Evolutionary conservation across 73 alveolate species (phyloP), one percentile per base, ranked within the genome.

Genomic region (Stentor roeselii): DNA sequence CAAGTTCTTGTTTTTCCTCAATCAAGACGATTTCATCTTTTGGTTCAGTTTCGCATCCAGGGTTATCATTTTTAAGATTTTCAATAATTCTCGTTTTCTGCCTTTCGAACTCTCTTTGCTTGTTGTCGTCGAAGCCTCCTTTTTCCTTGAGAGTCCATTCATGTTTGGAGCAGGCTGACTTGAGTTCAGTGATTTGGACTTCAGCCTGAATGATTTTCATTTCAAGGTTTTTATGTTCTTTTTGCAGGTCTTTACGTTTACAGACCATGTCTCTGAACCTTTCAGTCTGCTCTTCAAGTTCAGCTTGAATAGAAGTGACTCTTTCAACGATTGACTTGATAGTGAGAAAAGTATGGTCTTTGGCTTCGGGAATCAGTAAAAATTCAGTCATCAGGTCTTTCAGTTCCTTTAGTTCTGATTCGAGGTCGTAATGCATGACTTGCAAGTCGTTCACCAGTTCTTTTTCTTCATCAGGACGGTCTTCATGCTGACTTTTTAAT

Each of bases 381-480:
- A 50, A 50, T 6, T 50, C 67, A 11, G 21, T 11, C 67, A 50
- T 50, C 6, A 50, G 6, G 21, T 50, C 67, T 50, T 50, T 50
- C 30, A 50, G 67, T 50, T 50, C 67, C 21, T 50, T 50, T 50
- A 50, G 6, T 50, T 50, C 67, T 50, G 6, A 11, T 50, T 50
- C 67, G 21, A 50, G 67, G 21, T 50, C 67, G 67, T 50, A 11
- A 21, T 50, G 67, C 67, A 50, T 50, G 6, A 21, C 21, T 50
- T 21, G 67, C 6, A 50, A 21, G 67, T 50, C 67, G 6, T 50
- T 6, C 6, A 50, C 30, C 6, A 21, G 21, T 11, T 50, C 67
- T 50, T 50, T 50, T 50, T 50, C 67, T 50, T 50, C 67, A 11
- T 50, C 67, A 50, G 67, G 67, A 50, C 67, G 67, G 67, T 50